A percentile compares a stretch with the other conserved stretches of the same genome.
Conservation (phyloP, 345 rosid species). For the Eutrema heterophyllum region DNA sequence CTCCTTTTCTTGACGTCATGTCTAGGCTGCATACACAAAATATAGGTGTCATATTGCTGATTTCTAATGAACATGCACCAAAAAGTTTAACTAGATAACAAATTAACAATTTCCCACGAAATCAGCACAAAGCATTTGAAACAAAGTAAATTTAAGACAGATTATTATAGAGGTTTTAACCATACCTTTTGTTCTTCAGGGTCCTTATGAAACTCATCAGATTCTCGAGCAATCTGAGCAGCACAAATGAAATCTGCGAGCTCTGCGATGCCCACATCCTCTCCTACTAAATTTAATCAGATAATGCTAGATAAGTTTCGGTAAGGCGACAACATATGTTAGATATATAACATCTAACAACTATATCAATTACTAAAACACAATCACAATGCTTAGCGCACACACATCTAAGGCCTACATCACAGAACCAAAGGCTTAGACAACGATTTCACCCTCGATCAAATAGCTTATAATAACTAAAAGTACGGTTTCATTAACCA, state of each 20-base stretch:
- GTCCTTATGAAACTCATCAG: conserved; percentile 44
- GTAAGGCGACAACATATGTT: neutral
- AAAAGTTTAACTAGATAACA: neutral
- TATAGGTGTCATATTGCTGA: neutral
- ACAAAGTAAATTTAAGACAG: neutral
- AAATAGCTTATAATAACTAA: neutral
- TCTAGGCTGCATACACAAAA: conserved; percentile 34
- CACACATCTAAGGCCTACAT: conserved; percentile 7
- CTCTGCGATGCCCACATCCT: conserved; percentile 47
- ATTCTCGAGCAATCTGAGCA: conserved; percentile 66
- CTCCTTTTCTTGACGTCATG: conserved; percentile 55
- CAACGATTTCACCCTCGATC: neutral
- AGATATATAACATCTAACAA: neutral
- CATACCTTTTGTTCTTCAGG: conserved; percentile 55
- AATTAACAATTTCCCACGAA: neutral
- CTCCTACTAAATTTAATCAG: conserved; percentile 42
- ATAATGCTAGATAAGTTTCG: neutral
- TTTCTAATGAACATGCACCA: neutral
- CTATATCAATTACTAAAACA: neutral
- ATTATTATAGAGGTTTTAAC: neutral
- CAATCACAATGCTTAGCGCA: neutral
- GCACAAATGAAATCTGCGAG: conserved; percentile 79
- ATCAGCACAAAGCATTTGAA: neutral
- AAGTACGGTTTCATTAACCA: neutral
- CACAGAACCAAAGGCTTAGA: neutral